Percentiles rank a stretch among this genome's conserved stretches.
Conservation (phyloP, 139 green algal genomes). For the Haematococcus lacustris region DNA sequence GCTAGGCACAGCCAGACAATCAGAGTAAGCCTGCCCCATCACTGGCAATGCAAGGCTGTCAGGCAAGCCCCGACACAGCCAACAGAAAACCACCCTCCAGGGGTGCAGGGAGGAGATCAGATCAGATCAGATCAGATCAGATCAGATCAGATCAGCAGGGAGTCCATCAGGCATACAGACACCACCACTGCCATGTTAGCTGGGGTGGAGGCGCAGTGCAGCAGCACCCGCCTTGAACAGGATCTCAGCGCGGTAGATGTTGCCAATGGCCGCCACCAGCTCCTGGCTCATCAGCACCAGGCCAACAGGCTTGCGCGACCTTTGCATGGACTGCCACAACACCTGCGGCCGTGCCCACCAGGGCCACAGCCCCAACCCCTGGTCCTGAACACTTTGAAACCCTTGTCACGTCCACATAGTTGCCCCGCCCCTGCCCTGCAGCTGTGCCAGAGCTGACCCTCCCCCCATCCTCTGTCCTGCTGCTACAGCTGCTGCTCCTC, state of each 20-base stretch:
- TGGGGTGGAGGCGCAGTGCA: too few relatives aligned
- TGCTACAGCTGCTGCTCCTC: too few relatives aligned
- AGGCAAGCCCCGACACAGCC: not conserved
- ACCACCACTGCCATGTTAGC: slow-evolving; percentile 8
- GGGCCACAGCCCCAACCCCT: not conserved
- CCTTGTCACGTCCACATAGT: not conserved
- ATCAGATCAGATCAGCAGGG: not conserved
- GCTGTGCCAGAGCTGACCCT: not conserved
- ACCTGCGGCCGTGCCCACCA: not conserved
- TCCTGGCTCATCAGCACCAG: slow-evolving; percentile 79
- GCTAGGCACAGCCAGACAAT: too few relatives aligned
- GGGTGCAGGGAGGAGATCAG: not conserved
- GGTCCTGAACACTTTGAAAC: not conserved
- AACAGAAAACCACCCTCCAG: not conserved
- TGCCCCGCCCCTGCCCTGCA: not conserved
- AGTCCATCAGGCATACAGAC: not conserved
- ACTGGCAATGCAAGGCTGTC: not conserved
- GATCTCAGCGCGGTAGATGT: slow-evolving; percentile 87
- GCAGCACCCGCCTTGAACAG: slow-evolving; percentile 61
- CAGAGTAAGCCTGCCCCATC: not conserved
- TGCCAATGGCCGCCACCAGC: slow-evolving; percentile 68
- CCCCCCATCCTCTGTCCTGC: not conserved
- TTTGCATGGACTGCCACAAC: slow-evolving; percentile 36
- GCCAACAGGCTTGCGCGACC: slow-evolving; percentile 61
- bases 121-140: not conserved